A percentile compares a stretch with the other conserved stretches of the same genome.
Evolutionary conservation across 495 filamentous ascomycete species (phyloP).

Genomic region (Hypoxylon trugodes): DNA sequence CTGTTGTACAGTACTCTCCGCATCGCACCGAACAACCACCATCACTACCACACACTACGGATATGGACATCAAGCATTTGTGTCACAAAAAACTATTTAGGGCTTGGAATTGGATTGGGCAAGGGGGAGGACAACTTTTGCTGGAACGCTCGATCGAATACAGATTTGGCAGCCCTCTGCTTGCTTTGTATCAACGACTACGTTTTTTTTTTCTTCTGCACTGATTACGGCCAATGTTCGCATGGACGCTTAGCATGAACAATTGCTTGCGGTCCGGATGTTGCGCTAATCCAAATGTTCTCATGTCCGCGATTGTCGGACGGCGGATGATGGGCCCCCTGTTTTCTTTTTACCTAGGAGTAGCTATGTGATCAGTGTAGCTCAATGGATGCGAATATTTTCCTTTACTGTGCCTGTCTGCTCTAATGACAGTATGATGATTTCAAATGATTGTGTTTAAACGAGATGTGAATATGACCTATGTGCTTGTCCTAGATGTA

Average conservation of each 20-base stretch:
- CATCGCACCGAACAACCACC: slow-evolving; percentile 4
- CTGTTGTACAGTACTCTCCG: slow-evolving; percentile 34
- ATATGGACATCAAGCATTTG: slow-evolving; percentile 18
- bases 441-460: no score
- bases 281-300: slow-evolving; percentile 8
- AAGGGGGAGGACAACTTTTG: slow-evolving; percentile 2
- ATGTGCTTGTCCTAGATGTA: neutral
- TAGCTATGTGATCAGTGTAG: slow-evolving; percentile 23
- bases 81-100: slow-evolving; percentile 15
- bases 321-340: neutral
- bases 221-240: neutral
- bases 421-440: neutral
- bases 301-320: slow-evolving; percentile 13
- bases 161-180: slow-evolving; percentile 4
- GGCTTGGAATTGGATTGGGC: slow-evolving; percentile 31
- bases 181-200: slow-evolving; percentile 26
- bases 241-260: slow-evolving; percentile 1
- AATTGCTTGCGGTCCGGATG: neutral
- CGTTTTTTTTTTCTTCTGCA: slow-evolving; percentile 11
- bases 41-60: slow-evolving; percentile 1
- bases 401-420: neutral
- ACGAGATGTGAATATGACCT: neutral
- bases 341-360: slow-evolving; percentile 3
- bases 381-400: slow-evolving; percentile 23
- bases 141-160: slow-evolving; percentile 7